Evolutionary conservation across 495 filamentous ascomycete genomes (phyloP), one percentile per base, ranked within the genome.

Genomic region (Cetradonia linearis): DNA sequence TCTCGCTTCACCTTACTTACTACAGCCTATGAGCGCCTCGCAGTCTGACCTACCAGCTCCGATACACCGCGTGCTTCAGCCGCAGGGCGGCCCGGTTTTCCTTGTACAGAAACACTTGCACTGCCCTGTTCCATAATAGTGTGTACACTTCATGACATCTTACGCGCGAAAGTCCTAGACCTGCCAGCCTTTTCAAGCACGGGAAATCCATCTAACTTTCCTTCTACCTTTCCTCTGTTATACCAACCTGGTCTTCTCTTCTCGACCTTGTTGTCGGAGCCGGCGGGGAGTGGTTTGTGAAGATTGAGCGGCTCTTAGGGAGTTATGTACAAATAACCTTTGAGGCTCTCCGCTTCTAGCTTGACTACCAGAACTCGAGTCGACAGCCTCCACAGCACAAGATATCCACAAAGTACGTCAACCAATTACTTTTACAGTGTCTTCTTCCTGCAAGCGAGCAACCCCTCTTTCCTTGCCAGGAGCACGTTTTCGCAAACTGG

Each of bases 271-370:
- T 54, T 54, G 20, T 54, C 50, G n/a, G 28, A 20, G 4, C 49
- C 10, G 25, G 50, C 31, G 14, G 50, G 31, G 33, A 9, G 50
- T 34, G 50, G n/a, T 23, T 10, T 46, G 42, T 36, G 50, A 31
- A 54, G 50, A 36, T 54, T 11, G 50, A 54, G 42, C 42, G 50
- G 50, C 50, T 54, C 50, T 30, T 30, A 14, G 48, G 33, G 18
- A 46, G 42, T 46, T 34, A n/a, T n/a, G n/a, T 14, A 23, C 50
- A 54, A 54, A 54, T 54, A 54, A 54, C 50, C 50, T 54, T 54
- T 54, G 50, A 54, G 50, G 50, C 50, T 54, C 50, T 33, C 50
- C 50, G 50, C 30, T 20, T 18, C 50, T 54, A 46, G 42, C 42
- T 54, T 54, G 33, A 33, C 31, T 3, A 31, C 50, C 28, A 36